Evolutionary conservation across 352 stramenopile species (phyloP).

Genomic region (Globisporangium radiosum): DNA sequence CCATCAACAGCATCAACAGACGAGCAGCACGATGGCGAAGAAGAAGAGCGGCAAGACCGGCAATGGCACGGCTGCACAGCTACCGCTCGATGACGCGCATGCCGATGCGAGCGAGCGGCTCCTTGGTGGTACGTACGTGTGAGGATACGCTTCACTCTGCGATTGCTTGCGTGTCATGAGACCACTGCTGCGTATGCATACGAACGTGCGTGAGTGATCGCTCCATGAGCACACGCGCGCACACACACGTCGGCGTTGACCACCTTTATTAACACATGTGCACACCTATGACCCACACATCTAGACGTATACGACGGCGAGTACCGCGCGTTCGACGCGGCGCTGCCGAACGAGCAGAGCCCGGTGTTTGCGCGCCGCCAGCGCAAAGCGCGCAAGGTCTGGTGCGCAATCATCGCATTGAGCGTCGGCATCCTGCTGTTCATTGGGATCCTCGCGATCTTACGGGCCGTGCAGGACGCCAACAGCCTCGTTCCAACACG

Average conservation of each 20-base stretch:
- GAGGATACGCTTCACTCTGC: too few relatives aligned
- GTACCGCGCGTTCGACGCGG: conserved; percentile 12
- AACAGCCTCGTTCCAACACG: conserved; percentile 67
- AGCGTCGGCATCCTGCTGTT: conserved; percentile 75
- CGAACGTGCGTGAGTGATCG: not conserved
- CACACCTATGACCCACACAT: not conserved
- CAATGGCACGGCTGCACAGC: conserved; percentile 14
- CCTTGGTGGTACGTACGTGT: conserved; percentile 24
- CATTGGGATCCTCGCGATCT: conserved; percentile 73
- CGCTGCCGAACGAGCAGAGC: conserved; percentile 29
- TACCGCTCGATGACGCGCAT: conserved; percentile 30
- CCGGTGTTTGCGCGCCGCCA: conserved; percentile 39
- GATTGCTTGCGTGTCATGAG: too few relatives aligned
- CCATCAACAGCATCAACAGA: too few relatives aligned
- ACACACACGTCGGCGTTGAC: not conserved
- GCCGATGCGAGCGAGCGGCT: conserved; percentile 34
- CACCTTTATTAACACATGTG: not conserved
- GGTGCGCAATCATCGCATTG: conserved; percentile 77
- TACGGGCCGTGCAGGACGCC: conserved; percentile 74
- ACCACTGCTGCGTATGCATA: too few relatives aligned
- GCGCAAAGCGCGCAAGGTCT: conserved; percentile 64
- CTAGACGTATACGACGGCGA: conserved; percentile 2
- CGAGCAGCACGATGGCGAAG: conserved; percentile 28
- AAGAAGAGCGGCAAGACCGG: conserved; percentile 42
- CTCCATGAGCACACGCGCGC: not conserved